A percentile compares a stretch with the other conserved stretches of the same genome.
Evolutionary conservation across 306 rosid species (phyloP).

Genomic region (Pterocarpus macrocarpus): DNA sequence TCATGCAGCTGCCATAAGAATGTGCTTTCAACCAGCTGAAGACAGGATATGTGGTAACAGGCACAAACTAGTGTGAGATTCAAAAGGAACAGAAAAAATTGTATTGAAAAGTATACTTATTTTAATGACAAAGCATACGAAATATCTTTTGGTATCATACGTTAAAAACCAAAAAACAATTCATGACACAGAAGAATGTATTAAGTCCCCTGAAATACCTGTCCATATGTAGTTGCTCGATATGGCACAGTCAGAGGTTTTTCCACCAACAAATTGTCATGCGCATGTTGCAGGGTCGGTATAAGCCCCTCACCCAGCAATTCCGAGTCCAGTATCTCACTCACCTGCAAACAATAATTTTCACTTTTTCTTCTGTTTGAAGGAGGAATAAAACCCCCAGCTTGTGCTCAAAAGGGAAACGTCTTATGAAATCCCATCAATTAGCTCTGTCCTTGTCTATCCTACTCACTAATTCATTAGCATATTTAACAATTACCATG

Average conservation of each 20-base stretch:
- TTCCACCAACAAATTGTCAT: constrained; percentile 78
- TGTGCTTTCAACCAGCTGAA: constrained; percentile 87
- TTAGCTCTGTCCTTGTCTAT: constrained; percentile 16
- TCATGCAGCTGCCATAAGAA: constrained; percentile 81
- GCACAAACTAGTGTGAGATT: constrained; percentile 32
- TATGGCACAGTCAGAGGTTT: constrained; percentile 81
- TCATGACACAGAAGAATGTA: constrained; percentile 23
- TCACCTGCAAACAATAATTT: constrained; percentile 65
- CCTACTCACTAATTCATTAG: constrained; percentile 26
- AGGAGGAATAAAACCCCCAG: background rate
- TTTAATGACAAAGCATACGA: background rate
- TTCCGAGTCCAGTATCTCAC: constrained; percentile 95
- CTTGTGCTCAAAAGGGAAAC: constrained; percentile 1
- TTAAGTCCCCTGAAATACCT: constrained; percentile 58
- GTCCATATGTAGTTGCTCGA: constrained; percentile 84
- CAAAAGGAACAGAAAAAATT: background rate
- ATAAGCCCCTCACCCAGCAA: constrained; percentile 95
- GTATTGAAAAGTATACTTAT: constrained; percentile 9
- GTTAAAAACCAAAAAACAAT: constrained; percentile 18
- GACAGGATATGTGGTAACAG: constrained; percentile 6
- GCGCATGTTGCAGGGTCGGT: constrained; percentile 90
- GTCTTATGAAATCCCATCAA: constrained; percentile 9
- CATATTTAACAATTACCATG: background rate
- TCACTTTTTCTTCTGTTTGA: background rate
- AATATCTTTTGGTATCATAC: constrained; percentile 3